Percentiles rank a stretch among this genome's conserved stretches.
Conservation (phyloP, 805 yeast genomes). For the Sugiyamaella qingdaonensis region DNA sequence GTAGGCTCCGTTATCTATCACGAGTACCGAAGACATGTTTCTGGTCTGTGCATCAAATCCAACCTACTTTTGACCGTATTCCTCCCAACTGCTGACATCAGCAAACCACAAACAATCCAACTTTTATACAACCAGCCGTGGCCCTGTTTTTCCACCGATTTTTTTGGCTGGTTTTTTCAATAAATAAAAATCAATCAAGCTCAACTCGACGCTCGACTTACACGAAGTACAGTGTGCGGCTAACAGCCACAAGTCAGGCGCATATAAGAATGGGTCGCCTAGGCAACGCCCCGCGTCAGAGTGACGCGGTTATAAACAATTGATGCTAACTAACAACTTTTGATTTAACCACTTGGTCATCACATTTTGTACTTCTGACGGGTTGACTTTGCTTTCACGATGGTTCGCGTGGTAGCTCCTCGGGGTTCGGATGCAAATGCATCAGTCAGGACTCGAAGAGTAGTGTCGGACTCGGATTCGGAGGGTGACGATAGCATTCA, state of each 20-base stretch:
- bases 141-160: too few species aligned
- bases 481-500: not conserved
- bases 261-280: not conserved
- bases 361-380: not conserved
- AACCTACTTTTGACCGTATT: too few species aligned
- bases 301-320: not conserved
- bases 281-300: conserved; percentile 3
- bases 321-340: not conserved
- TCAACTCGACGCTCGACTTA: not conserved
- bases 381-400: not conserved
- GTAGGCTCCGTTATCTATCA: conserved; percentile 89
- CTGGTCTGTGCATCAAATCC: too few species aligned
- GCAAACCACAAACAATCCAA: not conserved
- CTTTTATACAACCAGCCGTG: too few species aligned
- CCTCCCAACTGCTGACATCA: too few species aligned
- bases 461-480: conserved; percentile 2
- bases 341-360: not conserved
- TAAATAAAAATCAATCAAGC: too few species aligned
- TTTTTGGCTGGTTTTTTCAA: too few species aligned
- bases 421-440: not conserved
- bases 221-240: not conserved
- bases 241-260: not conserved
- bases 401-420: not conserved
- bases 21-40: conserved; percentile 33
- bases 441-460: not conserved